These are phyloP conservation scores for Digitaria exilis DNA, from an alignment of 202 grass and related monocot genomes.

Conservation along the genomic window DNA sequence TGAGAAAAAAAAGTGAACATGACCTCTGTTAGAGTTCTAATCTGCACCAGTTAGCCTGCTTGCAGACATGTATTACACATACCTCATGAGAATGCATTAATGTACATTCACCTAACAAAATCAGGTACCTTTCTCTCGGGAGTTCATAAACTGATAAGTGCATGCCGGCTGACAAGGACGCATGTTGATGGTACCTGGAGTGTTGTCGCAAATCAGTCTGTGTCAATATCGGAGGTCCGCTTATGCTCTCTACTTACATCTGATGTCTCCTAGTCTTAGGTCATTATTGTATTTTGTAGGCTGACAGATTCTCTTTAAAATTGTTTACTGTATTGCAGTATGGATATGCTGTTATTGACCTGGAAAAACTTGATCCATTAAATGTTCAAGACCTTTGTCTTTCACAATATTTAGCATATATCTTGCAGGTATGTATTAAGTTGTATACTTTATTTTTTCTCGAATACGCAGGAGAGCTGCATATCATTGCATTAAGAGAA, in stretches of 20 bases:
- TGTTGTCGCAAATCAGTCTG: conserved; percentile 57
- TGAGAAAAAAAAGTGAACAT: background rate
- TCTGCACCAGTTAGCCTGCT: background rate
- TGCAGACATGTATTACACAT: background rate
- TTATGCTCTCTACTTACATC: conserved; percentile 32
- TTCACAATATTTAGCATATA: conserved; percentile 67
- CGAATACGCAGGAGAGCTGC: no score
- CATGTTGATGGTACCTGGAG: conserved; percentile 53
- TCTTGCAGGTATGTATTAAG: conserved; percentile 75
- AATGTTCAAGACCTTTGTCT: conserved; percentile 81
- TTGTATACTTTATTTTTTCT: no score
- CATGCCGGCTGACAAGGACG: conserved; percentile 70
- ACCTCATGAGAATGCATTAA: conserved; percentile 5
- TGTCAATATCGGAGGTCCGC: conserved; percentile 70
- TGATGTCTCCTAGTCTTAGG: conserved; percentile 25
- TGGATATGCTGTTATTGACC: conserved; percentile 79
- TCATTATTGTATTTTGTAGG: conserved; percentile 22
- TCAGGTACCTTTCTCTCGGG: conserved; percentile 69
- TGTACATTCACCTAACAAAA: conserved; percentile 21
- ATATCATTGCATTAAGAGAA: no score
- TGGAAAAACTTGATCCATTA: conserved; percentile 75
- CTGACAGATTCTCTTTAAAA: background rate
- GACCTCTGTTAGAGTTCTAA: background rate
- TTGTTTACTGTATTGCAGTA: conserved; percentile 53
- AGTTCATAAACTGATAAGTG: conserved; percentile 71